phyloP scores from a whole-genome alignment of 164 flowering plant genomes.

The Tetracentron sinense region DNA sequence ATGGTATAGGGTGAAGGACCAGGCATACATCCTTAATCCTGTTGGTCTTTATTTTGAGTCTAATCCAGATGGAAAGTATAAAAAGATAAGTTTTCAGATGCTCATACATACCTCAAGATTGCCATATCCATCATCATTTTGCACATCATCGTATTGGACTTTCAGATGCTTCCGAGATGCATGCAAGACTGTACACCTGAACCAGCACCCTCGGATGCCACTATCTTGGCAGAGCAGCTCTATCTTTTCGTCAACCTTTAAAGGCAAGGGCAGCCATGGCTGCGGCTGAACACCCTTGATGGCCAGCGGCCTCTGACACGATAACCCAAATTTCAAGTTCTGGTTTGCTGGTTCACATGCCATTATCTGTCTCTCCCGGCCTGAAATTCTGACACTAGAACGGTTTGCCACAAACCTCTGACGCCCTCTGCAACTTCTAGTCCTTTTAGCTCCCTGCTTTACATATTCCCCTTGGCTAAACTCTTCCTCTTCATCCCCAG shows the following conservation, averaged over 20 bases:
- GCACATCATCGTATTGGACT: conserved; percentile 72
- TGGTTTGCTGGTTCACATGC: conserved; percentile 22
- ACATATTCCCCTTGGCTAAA: conserved; percentile 31
- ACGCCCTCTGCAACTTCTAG: conserved; percentile 46
- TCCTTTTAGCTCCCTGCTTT: conserved; percentile 51
- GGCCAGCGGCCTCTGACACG: conserved; percentile 29
- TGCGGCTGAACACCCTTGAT: conserved; percentile 28
- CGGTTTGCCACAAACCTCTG: conserved; percentile 25
- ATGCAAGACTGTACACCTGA: conserved; percentile 65
- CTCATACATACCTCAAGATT: conserved; percentile 71
- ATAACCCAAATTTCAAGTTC: conserved; percentile 30
- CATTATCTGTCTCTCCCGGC: conserved; percentile 13
- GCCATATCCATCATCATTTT: conserved; percentile 63
- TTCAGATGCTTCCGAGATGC: conserved; percentile 49
- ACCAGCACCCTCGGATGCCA: conserved; percentile 94
- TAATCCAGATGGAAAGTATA: not conserved
- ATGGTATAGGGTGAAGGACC: not conserved
- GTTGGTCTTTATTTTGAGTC: not conserved
- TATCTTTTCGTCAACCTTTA: conserved; percentile 57
- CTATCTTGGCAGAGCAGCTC: conserved; percentile 88
- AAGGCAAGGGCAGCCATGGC: conserved; percentile 19
- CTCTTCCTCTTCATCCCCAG: conserved; percentile 48
- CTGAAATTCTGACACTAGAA: conserved; percentile 21
- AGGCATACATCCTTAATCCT: not conserved
- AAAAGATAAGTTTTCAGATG: not conserved